Evolutionary conservation across 2,329 filamentous ascomycete species (phyloP), one percentile per base, ranked within the genome.

Genomic region (Gliomastix tumulicola): DNA sequence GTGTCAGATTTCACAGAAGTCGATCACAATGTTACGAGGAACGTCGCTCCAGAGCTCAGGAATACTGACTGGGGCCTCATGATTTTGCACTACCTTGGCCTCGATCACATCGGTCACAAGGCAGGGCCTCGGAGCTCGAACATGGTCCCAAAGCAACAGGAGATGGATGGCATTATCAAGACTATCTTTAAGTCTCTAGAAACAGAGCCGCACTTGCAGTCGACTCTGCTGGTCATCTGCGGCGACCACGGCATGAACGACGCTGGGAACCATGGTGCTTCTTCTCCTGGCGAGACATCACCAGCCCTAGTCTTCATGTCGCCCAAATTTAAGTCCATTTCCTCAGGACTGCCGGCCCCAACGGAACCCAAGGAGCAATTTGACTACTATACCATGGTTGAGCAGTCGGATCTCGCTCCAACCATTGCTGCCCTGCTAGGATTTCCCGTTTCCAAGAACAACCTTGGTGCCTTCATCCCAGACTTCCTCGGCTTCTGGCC

Each of bases 161-260:
- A 98, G 59, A 98, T 98, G 90, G 90, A 97, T 51, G 69, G 62
- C 2, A 82, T 97, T 43, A 81, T 96, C 27, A 68, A 70, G 42
- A 65, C 76, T 39, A 82, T 98, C 19, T 96, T 87, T 53, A 65
- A 71, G 11, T 83, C 86, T 7, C 84, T 98, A 45, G 73, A 84
- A 50, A 71, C 70, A 5, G 64, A 84, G 38, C 55, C 72, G 2
- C 83, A 95, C 56, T 76, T 96, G 2, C 55, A 76, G 21, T 84
- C 84, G 5, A 88, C 90, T 0, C 65, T 98, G 3, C 73, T 98
- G 32, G 80, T 98, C 4, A 63, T 98, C 7, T 88, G 83, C 39
- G 92, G 92, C 38, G 94, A 98, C 50, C 92, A 98, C 55, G 92
- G 92, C n/a, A 98, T 98, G 92, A 98, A 97, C 49, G 90, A 97